Evolutionary conservation across 345 rosid species (phyloP), one percentile per base, ranked within the genome.

Genomic region (Pugionium dolabratum): DNA sequence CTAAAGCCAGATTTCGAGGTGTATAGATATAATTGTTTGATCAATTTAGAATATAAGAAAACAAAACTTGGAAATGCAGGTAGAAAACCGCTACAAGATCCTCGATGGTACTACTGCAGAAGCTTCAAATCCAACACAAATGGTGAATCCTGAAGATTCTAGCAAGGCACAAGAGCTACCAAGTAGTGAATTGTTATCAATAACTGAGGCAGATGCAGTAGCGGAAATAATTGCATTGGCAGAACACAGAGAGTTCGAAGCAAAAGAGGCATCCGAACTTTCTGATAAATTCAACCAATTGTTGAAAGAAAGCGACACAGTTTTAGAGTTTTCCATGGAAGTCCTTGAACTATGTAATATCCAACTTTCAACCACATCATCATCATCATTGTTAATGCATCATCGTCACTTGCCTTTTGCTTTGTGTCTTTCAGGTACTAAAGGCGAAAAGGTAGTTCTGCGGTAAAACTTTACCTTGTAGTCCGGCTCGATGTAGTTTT

Each of bases 51-150:
- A 4, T 27, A 29, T 5, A 29, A 42, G 28, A 18, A 4, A 37
- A 29, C 36, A 29, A 29, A 70, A n/a, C 10, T 25, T 18, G 48
- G 7, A 4, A 31, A 25, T 72, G 73, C 85, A 90, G 92, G 82
- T 77, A 9, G 79, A 75, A 40, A 78, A 80, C 70, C 67, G 81
- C 70, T 88, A 80, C 72, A 83, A 63, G 75, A 43, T 88, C 50
- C 72, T 70, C 64, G 54, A 54, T 18, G 61, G 26, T 32, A 1
- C 33, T 39, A 2, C 28, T 41, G 7, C 9, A 18, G 39, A 4
- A 34, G 11, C 3, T 65, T 7, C 76, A 26, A 78, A 73, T 60
- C 64, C 74, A 5, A 75, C 81, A 3, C 52, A 60, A 35, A 75
- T 72, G 5, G 52, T 66, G 44, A 79, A 57, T 52, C 71, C 75